Percentiles rank a stretch among this genome's conserved stretches.
Conservation (phyloP, 164 flowering plant genomes). For the Piper longum region DNA sequence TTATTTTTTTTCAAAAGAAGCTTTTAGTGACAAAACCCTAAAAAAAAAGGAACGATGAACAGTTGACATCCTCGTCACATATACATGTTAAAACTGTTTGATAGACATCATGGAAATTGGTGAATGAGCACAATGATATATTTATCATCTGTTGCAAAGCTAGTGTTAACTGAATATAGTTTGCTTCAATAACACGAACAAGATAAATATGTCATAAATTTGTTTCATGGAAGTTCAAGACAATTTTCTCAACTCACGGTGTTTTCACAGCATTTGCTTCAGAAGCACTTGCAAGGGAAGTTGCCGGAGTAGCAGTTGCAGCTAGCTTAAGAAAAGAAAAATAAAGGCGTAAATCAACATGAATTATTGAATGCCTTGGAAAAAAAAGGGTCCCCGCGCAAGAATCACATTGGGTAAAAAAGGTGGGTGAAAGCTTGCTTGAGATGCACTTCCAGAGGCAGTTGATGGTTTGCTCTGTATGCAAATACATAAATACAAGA, state of each 20-base stretch:
- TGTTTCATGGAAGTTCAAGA: background rate
- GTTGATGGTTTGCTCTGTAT: conserved; percentile 55
- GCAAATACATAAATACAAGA: background rate
- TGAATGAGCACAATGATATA: no score
- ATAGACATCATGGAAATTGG: no score
- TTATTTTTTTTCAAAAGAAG: no score
- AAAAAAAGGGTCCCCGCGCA: background rate
- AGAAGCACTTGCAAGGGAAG: conserved; percentile 21
- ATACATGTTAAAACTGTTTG: no score
- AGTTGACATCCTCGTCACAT: background rate
- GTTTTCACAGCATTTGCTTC: conserved; percentile 30
- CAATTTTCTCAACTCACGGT: conserved; percentile 24
- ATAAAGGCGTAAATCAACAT: background rate
- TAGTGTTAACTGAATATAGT: no score
- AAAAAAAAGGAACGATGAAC: background rate
- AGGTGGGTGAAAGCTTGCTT: conserved; percentile 23
- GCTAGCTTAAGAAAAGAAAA: conserved; percentile 15
- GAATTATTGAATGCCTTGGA: background rate
- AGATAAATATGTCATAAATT: background rate
- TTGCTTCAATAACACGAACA: no score
- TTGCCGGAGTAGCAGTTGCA: conserved; percentile 12
- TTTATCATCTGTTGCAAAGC: no score
- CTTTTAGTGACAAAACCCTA: no score
- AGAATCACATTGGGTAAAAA: conserved; percentile 1
- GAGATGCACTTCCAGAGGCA: conserved; percentile 55